phyloP scores from a whole-genome alignment of 768 basidiomycete genomes.

The Tricholoma matsutake region DNA sequence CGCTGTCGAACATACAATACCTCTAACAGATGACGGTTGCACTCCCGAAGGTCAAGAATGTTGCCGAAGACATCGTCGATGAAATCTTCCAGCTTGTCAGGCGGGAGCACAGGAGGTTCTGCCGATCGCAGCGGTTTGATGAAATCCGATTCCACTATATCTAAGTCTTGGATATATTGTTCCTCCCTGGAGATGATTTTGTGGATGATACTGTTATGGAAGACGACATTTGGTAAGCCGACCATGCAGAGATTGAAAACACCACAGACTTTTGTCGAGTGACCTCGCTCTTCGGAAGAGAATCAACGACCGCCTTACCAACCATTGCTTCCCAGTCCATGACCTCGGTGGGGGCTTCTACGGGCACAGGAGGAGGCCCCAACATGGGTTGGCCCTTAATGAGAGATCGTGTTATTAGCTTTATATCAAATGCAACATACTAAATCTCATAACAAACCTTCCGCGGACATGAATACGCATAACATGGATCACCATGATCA shows the following conservation, averaged over 20 bases:
- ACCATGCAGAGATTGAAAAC: not conserved
- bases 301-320: slow-evolving; percentile 33
- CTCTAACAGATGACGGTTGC: slow-evolving; percentile 80
- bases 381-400: slow-evolving; percentile 30
- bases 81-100: slow-evolving; percentile 69
- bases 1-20: slow-evolving; percentile 82
- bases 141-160: slow-evolving; percentile 70
- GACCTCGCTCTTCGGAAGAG: slow-evolving; percentile 75
- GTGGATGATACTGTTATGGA: slow-evolving; percentile 61
- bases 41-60: slow-evolving; percentile 81
- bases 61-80: slow-evolving; percentile 91
- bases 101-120: slow-evolving; percentile 42
- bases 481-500: slow-evolving; percentile 70
- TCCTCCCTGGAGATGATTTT: slow-evolving; percentile 88
- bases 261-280: slow-evolving; percentile 67
- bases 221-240: not conserved
- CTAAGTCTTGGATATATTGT: slow-evolving; percentile 85
- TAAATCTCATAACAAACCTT: slow-evolving; percentile 38
- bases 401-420: slow-evolving; percentile 4
- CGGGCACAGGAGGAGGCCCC: slow-evolving; percentile 21
- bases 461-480: slow-evolving; percentile 77
- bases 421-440: not conserved
- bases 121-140: slow-evolving; percentile 47
- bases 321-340: slow-evolving; percentile 49
- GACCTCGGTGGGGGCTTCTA: slow-evolving; percentile 30